Percentiles rank a stretch among this genome's conserved stretches.
Conservation (phyloP, 2,329 filamentous ascomycete genomes). For the Aspergillus puulaauensis region DNA sequence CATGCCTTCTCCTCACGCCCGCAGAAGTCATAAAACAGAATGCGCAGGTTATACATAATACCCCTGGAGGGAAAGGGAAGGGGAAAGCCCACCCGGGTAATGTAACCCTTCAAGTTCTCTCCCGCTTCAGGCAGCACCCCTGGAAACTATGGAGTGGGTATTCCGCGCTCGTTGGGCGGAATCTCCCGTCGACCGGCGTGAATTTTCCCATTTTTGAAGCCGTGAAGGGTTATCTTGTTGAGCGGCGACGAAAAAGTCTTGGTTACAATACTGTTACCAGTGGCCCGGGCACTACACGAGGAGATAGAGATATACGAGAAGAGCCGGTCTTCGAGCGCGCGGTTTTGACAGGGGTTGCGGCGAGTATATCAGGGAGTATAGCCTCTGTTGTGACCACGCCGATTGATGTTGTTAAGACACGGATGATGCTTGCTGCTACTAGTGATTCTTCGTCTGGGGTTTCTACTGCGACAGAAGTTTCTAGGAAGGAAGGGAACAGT, state of each 20-base stretch:
- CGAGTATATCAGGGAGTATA: conserved; percentile 70
- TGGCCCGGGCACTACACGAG: neutral
- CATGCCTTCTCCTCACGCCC: conserved; percentile 81
- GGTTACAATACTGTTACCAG: conserved; percentile 20
- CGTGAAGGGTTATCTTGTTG: conserved; percentile 56
- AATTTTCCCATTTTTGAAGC: conserved; percentile 87
- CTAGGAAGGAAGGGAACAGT: neutral
- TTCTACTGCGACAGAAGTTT: neutral
- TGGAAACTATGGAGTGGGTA: conserved; percentile 68
- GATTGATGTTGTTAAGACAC: conserved; percentile 84
- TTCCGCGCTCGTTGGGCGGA: conserved; percentile 75
- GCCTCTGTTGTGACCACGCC: conserved; percentile 84
- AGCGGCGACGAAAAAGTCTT: conserved; percentile 30
- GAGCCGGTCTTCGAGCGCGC: conserved; percentile 63
- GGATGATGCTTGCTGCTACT: conserved; percentile 75
- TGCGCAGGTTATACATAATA: conserved; percentile 71
- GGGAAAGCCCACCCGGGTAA: conserved; percentile 29
- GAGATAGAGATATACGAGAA: conserved; percentile 7
- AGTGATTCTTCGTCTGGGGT: conserved; percentile 21
- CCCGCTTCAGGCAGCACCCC: conserved; percentile 56
- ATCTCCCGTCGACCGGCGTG: conserved; percentile 82
- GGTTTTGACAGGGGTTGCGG: conserved; percentile 69
- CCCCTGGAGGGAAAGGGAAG: conserved; percentile 4
- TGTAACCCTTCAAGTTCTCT: conserved; percentile 58
- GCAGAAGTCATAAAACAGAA: conserved; percentile 94